Evolutionary conservation across 2,329 filamentous ascomycete genomes (phyloP).

Genomic region (Domatiomyces globalis): DNA sequence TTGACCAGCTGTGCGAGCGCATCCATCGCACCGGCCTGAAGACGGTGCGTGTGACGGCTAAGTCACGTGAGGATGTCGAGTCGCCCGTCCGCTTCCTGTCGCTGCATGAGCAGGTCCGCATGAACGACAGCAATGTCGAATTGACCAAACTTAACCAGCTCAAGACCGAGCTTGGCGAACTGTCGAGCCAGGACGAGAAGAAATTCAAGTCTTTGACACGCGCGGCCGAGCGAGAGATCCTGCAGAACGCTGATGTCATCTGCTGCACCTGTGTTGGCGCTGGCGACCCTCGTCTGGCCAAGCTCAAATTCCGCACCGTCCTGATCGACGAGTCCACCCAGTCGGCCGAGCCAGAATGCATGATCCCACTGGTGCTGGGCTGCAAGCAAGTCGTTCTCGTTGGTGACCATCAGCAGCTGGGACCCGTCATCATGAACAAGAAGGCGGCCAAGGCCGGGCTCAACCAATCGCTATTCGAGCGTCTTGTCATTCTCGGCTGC

Average conservation of each 20-base stretch:
- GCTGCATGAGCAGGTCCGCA: conserved; percentile 89
- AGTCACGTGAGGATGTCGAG: conserved; percentile 95
- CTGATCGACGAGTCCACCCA: conserved; percentile 97
- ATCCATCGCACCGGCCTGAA: conserved; percentile 91
- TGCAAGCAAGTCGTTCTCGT: conserved; percentile 99
- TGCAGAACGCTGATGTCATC: conserved; percentile 91
- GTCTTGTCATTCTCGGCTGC: conserved; percentile 79
- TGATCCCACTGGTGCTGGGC: conserved; percentile 92
- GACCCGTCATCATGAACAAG: conserved; percentile 99
- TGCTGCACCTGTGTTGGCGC: conserved; percentile 98
- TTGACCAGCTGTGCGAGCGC: conserved; percentile 94
- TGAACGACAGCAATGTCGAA: conserved; percentile 93
- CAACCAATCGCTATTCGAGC: conserved; percentile 97
- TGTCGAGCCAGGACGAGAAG: conserved; percentile 94
- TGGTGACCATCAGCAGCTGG: conserved; percentile 93
- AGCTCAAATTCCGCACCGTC: conserved; percentile 97
- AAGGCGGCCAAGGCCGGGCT: conserved; percentile 95
- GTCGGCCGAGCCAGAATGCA: conserved; percentile 93
- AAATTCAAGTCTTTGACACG: conserved; percentile 94
- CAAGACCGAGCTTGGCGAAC: conserved; percentile 78
- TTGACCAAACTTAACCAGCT: conserved; percentile 83
- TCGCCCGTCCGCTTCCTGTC: conserved; percentile 95
- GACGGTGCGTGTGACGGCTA: conserved; percentile 94
- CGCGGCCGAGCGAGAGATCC: conserved; percentile 83
- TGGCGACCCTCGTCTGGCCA: conserved; percentile 83